phyloP scores from a whole-genome alignment of 192 early-diverging fungal species.

The Coemansia sp. region DNA sequence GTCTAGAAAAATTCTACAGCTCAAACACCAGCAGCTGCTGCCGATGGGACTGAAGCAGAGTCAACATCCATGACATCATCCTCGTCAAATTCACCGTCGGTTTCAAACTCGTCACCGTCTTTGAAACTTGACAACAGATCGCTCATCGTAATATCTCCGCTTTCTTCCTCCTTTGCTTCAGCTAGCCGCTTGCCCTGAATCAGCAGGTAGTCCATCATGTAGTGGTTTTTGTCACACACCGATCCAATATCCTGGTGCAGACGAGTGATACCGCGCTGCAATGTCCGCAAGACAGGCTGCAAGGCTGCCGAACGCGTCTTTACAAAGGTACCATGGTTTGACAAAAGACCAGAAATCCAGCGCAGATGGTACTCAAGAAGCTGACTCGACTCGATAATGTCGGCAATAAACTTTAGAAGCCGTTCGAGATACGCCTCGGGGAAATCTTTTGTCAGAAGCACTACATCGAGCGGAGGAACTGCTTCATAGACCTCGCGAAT shows the following conservation, averaged over 20 bases:
- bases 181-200: slow-evolving; percentile 36
- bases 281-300: slow-evolving; percentile 71
- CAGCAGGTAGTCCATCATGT: slow-evolving; percentile 38
- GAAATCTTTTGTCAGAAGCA: slow-evolving; percentile 73
- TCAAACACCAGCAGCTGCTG: background rate
- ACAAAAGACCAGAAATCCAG: slow-evolving; percentile 76
- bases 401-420: slow-evolving; percentile 79
- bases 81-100: slow-evolving; percentile 11
- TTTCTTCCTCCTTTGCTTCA: slow-evolving; percentile 21
- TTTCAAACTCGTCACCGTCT: slow-evolving; percentile 18
- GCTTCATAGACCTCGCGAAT: slow-evolving; percentile 76
- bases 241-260: slow-evolving; percentile 52
- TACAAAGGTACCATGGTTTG: slow-evolving; percentile 73
- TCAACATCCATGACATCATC: slow-evolving; percentile 32
- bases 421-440: slow-evolving; percentile 85
- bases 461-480: slow-evolving; percentile 75
- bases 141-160: slow-evolving; percentile 27
- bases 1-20: background rate
- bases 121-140: slow-evolving; percentile 30
- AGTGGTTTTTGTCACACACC: slow-evolving; percentile 50
- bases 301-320: slow-evolving; percentile 62
- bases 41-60: background rate
- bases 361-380: slow-evolving; percentile 85
- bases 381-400: slow-evolving; percentile 74
- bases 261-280: slow-evolving; percentile 70